A percentile compares a stretch with the other conserved stretches of the same genome.
phyloP scores from a whole-genome alignment of 352 stramenopile genomes.

The Pythium volutum region DNA sequence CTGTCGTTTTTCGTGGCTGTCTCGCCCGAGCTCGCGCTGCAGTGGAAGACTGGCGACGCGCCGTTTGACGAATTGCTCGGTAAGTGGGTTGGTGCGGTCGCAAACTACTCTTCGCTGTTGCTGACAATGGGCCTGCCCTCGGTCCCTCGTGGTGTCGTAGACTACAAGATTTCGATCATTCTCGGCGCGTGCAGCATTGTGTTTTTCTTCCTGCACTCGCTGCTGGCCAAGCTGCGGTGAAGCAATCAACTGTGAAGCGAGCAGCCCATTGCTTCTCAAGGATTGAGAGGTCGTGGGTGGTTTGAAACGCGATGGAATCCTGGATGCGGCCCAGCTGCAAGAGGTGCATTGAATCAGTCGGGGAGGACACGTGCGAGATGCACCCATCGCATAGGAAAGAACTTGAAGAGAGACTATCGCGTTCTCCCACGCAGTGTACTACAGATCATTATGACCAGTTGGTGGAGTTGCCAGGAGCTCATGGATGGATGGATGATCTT shows the following conservation, averaged over 20 bases:
- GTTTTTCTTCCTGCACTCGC: constrained; percentile 68
- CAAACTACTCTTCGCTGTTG: neutral
- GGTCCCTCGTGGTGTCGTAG: constrained; percentile 26
- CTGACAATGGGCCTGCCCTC: neutral
- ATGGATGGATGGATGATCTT: too few species aligned
- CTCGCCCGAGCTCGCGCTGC: constrained; percentile 49
- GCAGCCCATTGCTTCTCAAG: too few species aligned
- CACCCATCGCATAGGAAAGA: too few species aligned
- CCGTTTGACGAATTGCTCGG: constrained; percentile 65
- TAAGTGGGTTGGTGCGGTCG: constrained; percentile 21
- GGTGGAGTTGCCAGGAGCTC: too few species aligned
- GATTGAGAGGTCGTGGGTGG: too few species aligned
- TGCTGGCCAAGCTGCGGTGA: constrained; percentile 52
- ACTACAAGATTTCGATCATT: constrained; percentile 85
- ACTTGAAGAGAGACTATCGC: too few species aligned
- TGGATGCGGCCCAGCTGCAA: too few species aligned
- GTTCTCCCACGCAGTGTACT: too few species aligned
- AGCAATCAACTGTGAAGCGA: neutral
- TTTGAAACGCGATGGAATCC: too few species aligned
- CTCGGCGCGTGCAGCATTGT: constrained; percentile 48
- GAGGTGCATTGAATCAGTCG: too few species aligned
- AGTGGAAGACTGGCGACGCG: constrained; percentile 60
- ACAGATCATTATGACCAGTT: too few species aligned
- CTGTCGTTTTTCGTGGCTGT: constrained; percentile 65
- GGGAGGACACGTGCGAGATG: too few species aligned